These are phyloP conservation scores for Podaxis rugospora DNA, from an alignment of 768 basidiomycete genomes.

Conservation along the genomic window DNA sequence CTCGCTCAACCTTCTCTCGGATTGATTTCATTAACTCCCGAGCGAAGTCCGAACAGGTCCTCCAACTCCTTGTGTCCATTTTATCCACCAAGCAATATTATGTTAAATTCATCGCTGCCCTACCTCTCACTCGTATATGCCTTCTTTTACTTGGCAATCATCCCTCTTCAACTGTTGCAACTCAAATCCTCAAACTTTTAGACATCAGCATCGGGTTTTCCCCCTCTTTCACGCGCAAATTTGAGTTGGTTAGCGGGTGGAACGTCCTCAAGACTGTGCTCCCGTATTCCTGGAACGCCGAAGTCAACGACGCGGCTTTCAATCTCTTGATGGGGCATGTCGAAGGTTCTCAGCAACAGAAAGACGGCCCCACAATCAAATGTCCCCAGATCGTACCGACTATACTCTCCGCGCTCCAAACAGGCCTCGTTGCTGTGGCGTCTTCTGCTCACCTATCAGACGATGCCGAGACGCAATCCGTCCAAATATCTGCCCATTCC, in stretches of 20 bases:
- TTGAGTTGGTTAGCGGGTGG: constrained; percentile 87
- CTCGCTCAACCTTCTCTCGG: constrained; percentile 51
- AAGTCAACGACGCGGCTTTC: constrained; percentile 64
- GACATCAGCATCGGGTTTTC: constrained; percentile 50
- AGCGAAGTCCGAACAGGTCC: constrained; percentile 65
- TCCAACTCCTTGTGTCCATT: constrained; percentile 60
- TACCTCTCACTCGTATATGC: constrained; percentile 76
- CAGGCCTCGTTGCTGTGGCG: constrained; percentile 42
- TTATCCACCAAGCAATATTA: constrained; percentile 54
- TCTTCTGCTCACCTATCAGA: constrained; percentile 29
- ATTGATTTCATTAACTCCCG: constrained; percentile 45
- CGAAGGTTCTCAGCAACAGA: neutral
- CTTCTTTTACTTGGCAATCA: constrained; percentile 76
- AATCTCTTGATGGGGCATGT: constrained; percentile 59
- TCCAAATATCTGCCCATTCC: neutral
- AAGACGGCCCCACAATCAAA: constrained; percentile 13
- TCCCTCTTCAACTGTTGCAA: constrained; percentile 57
- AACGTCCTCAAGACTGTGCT: constrained; percentile 64
- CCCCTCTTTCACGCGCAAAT: constrained; percentile 69
- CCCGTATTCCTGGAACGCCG: constrained; percentile 63
- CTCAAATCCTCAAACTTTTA: constrained; percentile 58
- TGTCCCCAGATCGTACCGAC: constrained; percentile 72
- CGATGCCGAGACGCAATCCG: constrained; percentile 22
- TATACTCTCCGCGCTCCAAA: constrained; percentile 65
- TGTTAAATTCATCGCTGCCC: constrained; percentile 63